These are phyloP conservation scores for Teratosphaeria nubilosa DNA, from an alignment of 2,329 filamentous ascomycete species.

Conservation along the genomic window DNA sequence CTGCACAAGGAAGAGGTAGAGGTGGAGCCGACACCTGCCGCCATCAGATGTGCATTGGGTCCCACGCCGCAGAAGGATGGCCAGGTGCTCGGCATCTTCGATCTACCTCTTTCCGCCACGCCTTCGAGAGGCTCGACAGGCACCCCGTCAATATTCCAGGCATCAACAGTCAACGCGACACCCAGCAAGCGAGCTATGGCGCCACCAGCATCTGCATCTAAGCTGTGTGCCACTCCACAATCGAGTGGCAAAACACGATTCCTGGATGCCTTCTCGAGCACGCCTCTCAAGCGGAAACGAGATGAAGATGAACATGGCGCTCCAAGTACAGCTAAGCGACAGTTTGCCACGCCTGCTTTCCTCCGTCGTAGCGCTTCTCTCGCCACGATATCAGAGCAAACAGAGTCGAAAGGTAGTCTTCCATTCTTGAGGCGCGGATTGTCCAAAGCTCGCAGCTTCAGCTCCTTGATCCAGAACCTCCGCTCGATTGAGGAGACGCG, in stretches of 20 bases:
- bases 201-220: constrained; percentile 5
- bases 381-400: constrained; percentile 49
- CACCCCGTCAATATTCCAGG: neutral
- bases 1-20: constrained; percentile 14
- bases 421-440: constrained; percentile 39
- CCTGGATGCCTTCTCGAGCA: constrained; percentile 51
- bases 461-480: constrained; percentile 61
- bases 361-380: constrained; percentile 45
- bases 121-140: constrained; percentile 22
- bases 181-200: constrained; percentile 24
- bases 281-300: constrained; percentile 47
- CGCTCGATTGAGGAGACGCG: constrained; percentile 59
- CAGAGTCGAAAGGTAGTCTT: constrained; percentile 27
- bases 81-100: constrained; percentile 66
- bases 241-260: constrained; percentile 51
- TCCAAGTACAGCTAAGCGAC: constrained; percentile 18
- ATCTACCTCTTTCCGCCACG: constrained; percentile 50
- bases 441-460: constrained; percentile 51
- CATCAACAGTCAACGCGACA: constrained; percentile 15
- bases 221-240: constrained; percentile 34
- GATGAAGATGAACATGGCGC: constrained; percentile 21
- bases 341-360: constrained; percentile 62
- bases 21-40: constrained; percentile 24
- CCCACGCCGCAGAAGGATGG: constrained; percentile 75
- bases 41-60: constrained; percentile 40